These are phyloP conservation scores for Mrakia gelida DNA, from an alignment of 768 basidiomycete genomes.

Conservation along the genomic window DNA sequence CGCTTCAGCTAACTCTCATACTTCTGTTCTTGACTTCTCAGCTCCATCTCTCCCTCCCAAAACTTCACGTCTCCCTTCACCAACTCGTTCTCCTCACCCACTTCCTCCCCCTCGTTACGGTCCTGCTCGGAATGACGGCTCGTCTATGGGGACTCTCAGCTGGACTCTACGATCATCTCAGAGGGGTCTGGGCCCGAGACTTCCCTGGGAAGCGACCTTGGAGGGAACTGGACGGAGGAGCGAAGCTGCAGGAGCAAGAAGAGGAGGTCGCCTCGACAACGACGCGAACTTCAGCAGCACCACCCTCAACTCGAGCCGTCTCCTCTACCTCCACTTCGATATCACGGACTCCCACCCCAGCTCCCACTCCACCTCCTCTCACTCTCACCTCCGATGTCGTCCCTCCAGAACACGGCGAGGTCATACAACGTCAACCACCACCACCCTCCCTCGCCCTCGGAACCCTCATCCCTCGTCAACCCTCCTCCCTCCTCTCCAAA, in stretches of 20 bases:
- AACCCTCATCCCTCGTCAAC: background rate
- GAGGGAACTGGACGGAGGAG: background rate
- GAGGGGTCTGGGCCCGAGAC: constrained; percentile 6
- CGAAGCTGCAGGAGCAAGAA: background rate
- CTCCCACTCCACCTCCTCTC: background rate
- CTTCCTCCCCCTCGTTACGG: constrained; percentile 26
- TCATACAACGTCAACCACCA: background rate
- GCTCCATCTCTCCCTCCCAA: constrained; percentile 14
- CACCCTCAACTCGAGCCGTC: background rate
- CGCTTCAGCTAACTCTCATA: background rate
- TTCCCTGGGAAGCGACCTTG: constrained; percentile 8
- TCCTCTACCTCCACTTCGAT: background rate
- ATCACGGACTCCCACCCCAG: background rate
- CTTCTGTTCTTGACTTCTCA: background rate
- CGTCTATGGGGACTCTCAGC: constrained; percentile 17
- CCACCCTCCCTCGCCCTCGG: background rate
- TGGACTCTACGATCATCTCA: constrained; percentile 19
- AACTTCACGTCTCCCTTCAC: constrained; percentile 12
- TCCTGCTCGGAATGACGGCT: constrained; percentile 24
- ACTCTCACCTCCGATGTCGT: background rate
- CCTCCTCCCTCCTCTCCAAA: background rate
- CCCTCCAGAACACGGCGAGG: constrained; percentile 7
- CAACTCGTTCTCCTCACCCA: constrained; percentile 29
- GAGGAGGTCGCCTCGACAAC: background rate
- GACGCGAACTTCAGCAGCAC: background rate